These are phyloP conservation scores for Teratosphaeriaceae sp. DNA, from an alignment of 2,329 filamentous ascomycete species.

Conservation along the genomic window DNA sequence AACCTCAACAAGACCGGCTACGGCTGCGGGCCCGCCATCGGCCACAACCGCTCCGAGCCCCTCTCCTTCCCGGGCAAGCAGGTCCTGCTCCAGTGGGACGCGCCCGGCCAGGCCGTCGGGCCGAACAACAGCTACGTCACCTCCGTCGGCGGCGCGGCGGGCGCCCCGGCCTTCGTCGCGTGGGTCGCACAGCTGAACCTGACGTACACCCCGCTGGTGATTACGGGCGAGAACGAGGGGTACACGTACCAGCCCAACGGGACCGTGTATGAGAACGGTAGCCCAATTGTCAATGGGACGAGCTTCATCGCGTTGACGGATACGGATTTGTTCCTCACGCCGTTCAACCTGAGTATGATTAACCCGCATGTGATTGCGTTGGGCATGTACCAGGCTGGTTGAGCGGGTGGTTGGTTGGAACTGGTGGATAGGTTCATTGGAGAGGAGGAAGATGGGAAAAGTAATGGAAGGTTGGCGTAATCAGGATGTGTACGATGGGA, in stretches of 20 bases:
- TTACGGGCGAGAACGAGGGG: slow-evolving; percentile 56
- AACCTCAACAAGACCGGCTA: slow-evolving; percentile 49
- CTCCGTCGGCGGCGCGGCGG: slow-evolving; percentile 41
- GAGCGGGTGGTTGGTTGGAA: slow-evolving; percentile 1
- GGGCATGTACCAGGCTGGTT: slow-evolving; percentile 72
- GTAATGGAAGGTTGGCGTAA: background rate
- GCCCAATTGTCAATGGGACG: slow-evolving; percentile 62
- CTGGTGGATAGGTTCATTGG: background rate
- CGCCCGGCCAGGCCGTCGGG: slow-evolving; percentile 59
- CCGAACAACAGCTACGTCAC: slow-evolving; percentile 82
- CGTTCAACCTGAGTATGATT: slow-evolving; percentile 57
- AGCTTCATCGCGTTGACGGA: slow-evolving; percentile 76
- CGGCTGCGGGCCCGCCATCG: slow-evolving; percentile 58
- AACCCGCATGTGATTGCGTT: slow-evolving; percentile 65
- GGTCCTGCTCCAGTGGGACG: slow-evolving; percentile 67
- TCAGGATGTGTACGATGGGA: background rate
- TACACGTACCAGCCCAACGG: slow-evolving; percentile 67
- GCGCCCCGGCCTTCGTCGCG: slow-evolving; percentile 57
- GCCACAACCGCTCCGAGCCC: slow-evolving; percentile 61
- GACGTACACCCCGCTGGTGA: slow-evolving; percentile 51
- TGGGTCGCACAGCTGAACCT: slow-evolving; percentile 68
- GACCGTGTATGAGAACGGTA: slow-evolving; percentile 60
- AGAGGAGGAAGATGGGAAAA: background rate
- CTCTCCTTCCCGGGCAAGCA: slow-evolving; percentile 68
- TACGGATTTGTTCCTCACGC: slow-evolving; percentile 58